phyloP scores from a whole-genome alignment of 2,329 filamentous ascomycete genomes.

The Botrytis galanthina region DNA sequence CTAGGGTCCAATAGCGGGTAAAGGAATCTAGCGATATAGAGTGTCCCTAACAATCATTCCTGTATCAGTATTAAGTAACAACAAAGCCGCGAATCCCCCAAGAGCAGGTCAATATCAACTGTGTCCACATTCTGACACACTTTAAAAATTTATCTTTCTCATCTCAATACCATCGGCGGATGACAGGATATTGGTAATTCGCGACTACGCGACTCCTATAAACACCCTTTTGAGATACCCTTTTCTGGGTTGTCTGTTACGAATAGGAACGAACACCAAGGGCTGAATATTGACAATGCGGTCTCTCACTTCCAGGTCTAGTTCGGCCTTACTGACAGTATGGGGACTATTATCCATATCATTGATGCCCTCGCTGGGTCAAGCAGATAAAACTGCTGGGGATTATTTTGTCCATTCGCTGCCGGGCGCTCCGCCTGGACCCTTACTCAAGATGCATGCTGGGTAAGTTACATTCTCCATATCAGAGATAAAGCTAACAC shows the following conservation, averaged over 20 bases:
- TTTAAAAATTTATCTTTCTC: not conserved
- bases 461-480: constrained; percentile 60
- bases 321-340: constrained; percentile 28
- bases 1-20: not conserved
- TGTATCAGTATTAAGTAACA: constrained; percentile 18
- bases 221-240: constrained; percentile 16
- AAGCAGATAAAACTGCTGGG: constrained; percentile 60
- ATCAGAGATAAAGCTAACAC: not conserved
- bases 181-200: constrained; percentile 15
- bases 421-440: constrained; percentile 77
- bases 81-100: constrained; percentile 15
- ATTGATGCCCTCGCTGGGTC: constrained; percentile 42
- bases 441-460: constrained; percentile 93
- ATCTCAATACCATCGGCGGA: constrained; percentile 2
- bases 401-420: constrained; percentile 89
- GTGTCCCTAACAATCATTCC: constrained; percentile 14
- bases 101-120: constrained; percentile 12
- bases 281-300: constrained; percentile 32
- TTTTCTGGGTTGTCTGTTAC: constrained; percentile 16
- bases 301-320: constrained; percentile 26
- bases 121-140: constrained; percentile 16
- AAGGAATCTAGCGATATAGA: not conserved
- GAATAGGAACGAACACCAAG: constrained; percentile 17
- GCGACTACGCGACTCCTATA: constrained; percentile 23
- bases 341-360: constrained; percentile 45